Conservation (phyloP, 2,329 filamentous ascomycete genomes). For the Aspergillus persii region DNA sequence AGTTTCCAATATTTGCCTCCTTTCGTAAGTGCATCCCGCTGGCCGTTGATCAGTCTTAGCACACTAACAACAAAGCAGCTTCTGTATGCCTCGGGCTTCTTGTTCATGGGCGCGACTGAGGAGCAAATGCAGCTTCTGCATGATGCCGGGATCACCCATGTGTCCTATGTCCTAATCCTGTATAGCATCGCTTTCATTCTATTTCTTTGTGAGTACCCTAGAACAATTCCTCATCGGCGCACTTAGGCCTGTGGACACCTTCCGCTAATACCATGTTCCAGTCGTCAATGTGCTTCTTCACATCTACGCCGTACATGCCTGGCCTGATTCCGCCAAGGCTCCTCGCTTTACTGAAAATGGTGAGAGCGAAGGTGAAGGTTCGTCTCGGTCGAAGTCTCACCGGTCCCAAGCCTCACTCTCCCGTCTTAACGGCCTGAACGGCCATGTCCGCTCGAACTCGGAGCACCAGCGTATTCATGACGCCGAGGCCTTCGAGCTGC, state of each 20-base stretch:
- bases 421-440: slow-evolving; percentile 34
- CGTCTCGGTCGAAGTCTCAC: slow-evolving; percentile 12
- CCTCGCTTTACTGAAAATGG: slow-evolving; percentile 7
- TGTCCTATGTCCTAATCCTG: slow-evolving; percentile 87
- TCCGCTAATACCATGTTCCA: slow-evolving; percentile 27
- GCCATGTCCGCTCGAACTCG: slow-evolving; percentile 41
- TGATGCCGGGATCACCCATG: slow-evolving; percentile 74
- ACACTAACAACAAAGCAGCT: slow-evolving; percentile 54
- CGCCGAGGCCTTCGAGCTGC: slow-evolving; percentile 90
- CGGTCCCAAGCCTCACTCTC: slow-evolving; percentile 10
- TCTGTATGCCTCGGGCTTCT: slow-evolving; percentile 85
- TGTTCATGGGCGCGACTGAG: slow-evolving; percentile 97
- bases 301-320: slow-evolving; percentile 70
- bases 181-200: slow-evolving; percentile 87
- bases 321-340: slow-evolving; percentile 38
- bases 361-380: slow-evolving; percentile 16
- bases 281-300: slow-evolving; percentile 81
- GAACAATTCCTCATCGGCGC: background rate
- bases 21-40: slow-evolving; percentile 57
- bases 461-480: slow-evolving; percentile 62
- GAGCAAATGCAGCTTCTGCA: slow-evolving; percentile 85
- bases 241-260: background rate
- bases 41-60: background rate
- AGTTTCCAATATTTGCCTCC: slow-evolving; percentile 70
- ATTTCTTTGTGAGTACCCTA: slow-evolving; percentile 68